These are phyloP conservation scores for Astragalus membranaceus DNA, from an alignment of 306 rosid genomes.

Conservation along the genomic window DNA sequence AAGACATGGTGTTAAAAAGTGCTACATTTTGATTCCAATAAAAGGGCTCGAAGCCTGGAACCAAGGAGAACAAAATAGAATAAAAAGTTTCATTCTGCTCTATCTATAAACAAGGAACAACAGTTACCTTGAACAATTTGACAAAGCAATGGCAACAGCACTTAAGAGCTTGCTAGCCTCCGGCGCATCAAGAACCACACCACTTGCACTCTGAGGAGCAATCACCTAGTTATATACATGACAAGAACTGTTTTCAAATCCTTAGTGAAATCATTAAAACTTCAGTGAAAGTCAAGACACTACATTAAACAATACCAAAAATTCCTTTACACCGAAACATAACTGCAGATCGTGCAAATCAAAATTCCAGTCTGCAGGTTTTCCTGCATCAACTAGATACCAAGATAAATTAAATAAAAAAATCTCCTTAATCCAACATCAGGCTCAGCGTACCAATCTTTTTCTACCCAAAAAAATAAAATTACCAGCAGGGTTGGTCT, in stretches of 20 bases:
- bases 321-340: conserved; percentile 87
- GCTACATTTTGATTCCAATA: not conserved
- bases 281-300: conserved; percentile 2
- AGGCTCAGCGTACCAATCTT: not conserved
- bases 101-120: conserved; percentile 6
- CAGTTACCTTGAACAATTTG: conserved; percentile 82
- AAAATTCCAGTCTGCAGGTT: conserved; percentile 48
- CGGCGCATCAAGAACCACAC: conserved; percentile 90
- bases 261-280: not conserved
- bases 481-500: conserved; percentile 50
- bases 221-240: conserved; percentile 52
- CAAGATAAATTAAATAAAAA: conserved; percentile 7
- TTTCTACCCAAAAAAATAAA: not conserved
- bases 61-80: not conserved
- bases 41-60: not conserved
- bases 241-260: conserved; percentile 16
- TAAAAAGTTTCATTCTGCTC: not conserved
- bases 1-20: not conserved
- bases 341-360: conserved; percentile 71
- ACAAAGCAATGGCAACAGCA: conserved; percentile 92
- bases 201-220: conserved; percentile 97
- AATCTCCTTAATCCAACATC: not conserved
- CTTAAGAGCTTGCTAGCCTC: conserved; percentile 97
- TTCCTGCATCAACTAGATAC: conserved; percentile 42
- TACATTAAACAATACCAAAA: conserved; percentile 58